A percentile compares a stretch with the other conserved stretches of the same genome.
Evolutionary conservation across 2,329 filamentous ascomycete species (phyloP).

Genomic region (Colletotrichum neosansevieriae): DNA sequence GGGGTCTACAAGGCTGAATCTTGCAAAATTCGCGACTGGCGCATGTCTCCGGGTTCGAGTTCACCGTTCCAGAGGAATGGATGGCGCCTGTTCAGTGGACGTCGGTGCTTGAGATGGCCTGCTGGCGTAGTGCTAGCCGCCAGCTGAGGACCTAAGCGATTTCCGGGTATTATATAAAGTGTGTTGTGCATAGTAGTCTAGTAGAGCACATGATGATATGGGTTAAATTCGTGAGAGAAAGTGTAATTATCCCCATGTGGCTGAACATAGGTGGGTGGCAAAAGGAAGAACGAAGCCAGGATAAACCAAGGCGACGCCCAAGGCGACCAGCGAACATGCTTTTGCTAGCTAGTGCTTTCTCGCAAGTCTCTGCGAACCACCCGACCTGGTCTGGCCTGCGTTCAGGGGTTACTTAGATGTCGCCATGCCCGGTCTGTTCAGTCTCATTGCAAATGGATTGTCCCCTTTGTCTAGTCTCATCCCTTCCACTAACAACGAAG

Average conservation of each 20-base stretch:
- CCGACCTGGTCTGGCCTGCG: slow-evolving; percentile 15
- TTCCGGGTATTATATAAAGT: no score
- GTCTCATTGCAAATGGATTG: slow-evolving; percentile 16
- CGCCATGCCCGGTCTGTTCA: slow-evolving; percentile 18
- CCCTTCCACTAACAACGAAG: slow-evolving; percentile 12
- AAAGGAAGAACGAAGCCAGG: neutral
- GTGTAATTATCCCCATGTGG: no score
- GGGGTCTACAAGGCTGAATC: slow-evolving; percentile 33
- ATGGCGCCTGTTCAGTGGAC: slow-evolving; percentile 21
- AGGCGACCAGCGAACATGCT: neutral
- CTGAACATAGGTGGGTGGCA: no score
- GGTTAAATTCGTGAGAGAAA: no score
- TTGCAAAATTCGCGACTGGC: slow-evolving; percentile 29
- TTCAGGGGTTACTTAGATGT: slow-evolving; percentile 18
- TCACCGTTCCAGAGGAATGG: slow-evolving; percentile 32
- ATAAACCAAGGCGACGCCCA: slow-evolving; percentile 6
- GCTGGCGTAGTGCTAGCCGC: slow-evolving; percentile 20
- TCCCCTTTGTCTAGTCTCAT: slow-evolving; percentile 10
- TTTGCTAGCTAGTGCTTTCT: slow-evolving; percentile 1
- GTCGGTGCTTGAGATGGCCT: slow-evolving; percentile 17
- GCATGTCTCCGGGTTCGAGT: neutral
- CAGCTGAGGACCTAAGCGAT: neutral
- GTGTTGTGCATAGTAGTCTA: no score
- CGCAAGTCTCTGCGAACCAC: slow-evolving; percentile 12
- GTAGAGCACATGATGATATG: no score